Conservation (phyloP, 1,139 yeast species). For the Chernovozyma aurita region DNA sequence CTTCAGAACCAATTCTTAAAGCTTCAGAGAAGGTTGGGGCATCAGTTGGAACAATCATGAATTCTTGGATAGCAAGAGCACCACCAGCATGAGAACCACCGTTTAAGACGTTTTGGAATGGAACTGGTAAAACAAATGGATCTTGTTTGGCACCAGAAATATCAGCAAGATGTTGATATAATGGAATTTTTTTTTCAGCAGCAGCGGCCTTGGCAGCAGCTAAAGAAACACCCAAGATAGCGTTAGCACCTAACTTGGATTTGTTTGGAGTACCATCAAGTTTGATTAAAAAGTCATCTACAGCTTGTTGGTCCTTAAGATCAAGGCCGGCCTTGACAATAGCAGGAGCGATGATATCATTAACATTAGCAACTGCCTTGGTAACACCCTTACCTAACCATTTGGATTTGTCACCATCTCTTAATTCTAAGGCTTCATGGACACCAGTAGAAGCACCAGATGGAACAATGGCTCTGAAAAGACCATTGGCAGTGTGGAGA, state of each 20-base stretch:
- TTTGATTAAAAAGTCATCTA: conserved; percentile 71
- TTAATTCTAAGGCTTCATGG: conserved; percentile 92
- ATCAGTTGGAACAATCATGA: conserved; percentile 93
- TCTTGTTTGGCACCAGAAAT: conserved; percentile 53
- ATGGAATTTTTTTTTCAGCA: conserved; percentile 81
- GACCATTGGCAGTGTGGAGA: conserved; percentile 77
- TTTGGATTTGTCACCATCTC: conserved; percentile 90
- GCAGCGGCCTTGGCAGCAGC: conserved; percentile 96
- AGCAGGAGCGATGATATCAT: conserved; percentile 86
- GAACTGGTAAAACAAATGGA: conserved; percentile 88
- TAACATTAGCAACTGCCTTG: conserved; percentile 90
- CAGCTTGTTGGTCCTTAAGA: conserved; percentile 70
- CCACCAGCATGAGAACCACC: conserved; percentile 99
- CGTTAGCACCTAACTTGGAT: conserved; percentile 92
- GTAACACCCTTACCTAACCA: conserved; percentile 96
- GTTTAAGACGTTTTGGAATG: conserved; percentile 95
- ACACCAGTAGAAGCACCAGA: conserved; percentile 96
- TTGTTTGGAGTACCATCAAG: conserved; percentile 95
- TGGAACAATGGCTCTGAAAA: conserved; percentile 91
- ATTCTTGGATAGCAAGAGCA: conserved; percentile 96
- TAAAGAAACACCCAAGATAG: conserved; percentile 90
- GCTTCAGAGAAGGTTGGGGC: conserved; percentile 89
- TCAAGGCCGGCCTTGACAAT: conserved; percentile 68
- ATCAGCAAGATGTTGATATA: conserved; percentile 80
- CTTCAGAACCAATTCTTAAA: conserved; percentile 92